Evolutionary conservation across 768 basidiomycete genomes (phyloP).

Genomic region (Lactarius vividus): DNA sequence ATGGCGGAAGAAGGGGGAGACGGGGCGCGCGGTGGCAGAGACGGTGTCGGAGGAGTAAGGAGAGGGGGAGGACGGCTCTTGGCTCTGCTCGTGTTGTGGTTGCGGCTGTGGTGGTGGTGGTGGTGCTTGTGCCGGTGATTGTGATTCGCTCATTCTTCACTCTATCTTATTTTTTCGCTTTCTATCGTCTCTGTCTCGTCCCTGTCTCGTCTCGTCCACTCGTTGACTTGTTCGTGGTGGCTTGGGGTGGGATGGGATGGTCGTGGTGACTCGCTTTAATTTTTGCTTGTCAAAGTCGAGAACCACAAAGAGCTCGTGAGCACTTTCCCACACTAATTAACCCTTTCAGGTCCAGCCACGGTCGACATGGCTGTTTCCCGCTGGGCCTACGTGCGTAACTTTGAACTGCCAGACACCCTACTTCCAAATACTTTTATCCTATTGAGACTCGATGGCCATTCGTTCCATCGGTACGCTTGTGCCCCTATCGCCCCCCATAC

Average conservation of each 20-base stretch:
- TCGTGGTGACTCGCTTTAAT: slow-evolving; percentile 1
- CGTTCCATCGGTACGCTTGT: slow-evolving; percentile 77
- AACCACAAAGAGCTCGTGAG: slow-evolving; percentile 9
- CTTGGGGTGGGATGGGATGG: background rate
- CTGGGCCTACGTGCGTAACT: slow-evolving; percentile 86
- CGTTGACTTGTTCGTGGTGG: background rate
- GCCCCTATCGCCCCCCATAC: too few relatives aligned
- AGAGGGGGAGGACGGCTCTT: slow-evolving; percentile 19
- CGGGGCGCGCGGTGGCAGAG: slow-evolving; percentile 24
- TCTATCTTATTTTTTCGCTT: background rate
- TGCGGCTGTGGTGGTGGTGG: background rate
- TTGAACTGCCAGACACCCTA: slow-evolving; percentile 84
- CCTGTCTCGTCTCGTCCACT: background rate
- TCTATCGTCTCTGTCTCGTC: background rate
- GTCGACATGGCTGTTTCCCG: slow-evolving; percentile 82
- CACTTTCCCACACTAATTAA: slow-evolving; percentile 19
- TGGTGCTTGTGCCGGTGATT: slow-evolving; percentile 1
- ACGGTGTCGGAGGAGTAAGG: slow-evolving; percentile 25
- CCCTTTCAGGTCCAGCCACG: background rate
- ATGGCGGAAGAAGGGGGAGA: slow-evolving; percentile 54
- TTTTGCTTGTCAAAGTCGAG: slow-evolving; percentile 1
- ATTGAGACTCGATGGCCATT: slow-evolving; percentile 87
- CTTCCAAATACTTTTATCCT: slow-evolving; percentile 83
- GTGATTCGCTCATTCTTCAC: slow-evolving; percentile 3
- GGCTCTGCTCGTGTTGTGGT: slow-evolving; percentile 5